A percentile compares a stretch with the other conserved stretches of the same genome.
phyloP scores from a whole-genome alignment of 192 early-diverging fungal genomes.

The Ambispora gerdemannii region DNA sequence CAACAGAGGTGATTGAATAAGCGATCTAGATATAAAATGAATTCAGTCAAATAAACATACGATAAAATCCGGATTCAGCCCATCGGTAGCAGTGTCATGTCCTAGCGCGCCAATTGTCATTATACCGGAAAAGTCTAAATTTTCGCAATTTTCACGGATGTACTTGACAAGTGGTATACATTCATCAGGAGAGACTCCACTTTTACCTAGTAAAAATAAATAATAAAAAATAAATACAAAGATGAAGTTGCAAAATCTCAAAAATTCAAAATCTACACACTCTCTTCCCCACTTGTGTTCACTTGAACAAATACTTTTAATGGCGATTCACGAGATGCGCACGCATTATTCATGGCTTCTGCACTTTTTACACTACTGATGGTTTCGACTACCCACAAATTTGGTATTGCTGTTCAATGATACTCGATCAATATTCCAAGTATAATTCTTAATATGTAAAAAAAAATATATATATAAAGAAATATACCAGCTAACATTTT shows the following conservation, averaged over 20 bases:
- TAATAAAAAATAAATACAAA: conserved; percentile 11
- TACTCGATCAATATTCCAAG: neutral
- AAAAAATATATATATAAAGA: neutral
- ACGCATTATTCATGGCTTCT: conserved; percentile 74
- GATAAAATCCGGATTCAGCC: conserved; percentile 73
- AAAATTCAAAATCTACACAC: conserved; percentile 40
- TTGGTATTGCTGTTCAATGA: conserved; percentile 59
- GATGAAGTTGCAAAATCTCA: conserved; percentile 4
- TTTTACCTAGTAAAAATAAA: conserved; percentile 60
- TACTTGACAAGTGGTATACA: conserved; percentile 56
- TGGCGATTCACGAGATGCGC: conserved; percentile 49
- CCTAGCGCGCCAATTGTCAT: conserved; percentile 94
- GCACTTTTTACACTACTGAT: conserved; percentile 85
- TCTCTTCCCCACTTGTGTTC: conserved; percentile 90
- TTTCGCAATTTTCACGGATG: conserved; percentile 61
- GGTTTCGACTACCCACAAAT: conserved; percentile 92
- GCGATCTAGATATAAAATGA: conserved; percentile 3
- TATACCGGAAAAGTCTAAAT: conserved; percentile 73
- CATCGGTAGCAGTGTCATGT: conserved; percentile 36
- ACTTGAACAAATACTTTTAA: conserved; percentile 89
- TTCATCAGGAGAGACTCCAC: conserved; percentile 63
- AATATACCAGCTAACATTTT: conserved; percentile 69
- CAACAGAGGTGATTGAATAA: no score
- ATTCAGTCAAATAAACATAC: conserved; percentile 33
- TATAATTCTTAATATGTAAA: neutral